phyloP scores from a whole-genome alignment of 352 stramenopile species.

The Elongisporangium undulatum region DNA sequence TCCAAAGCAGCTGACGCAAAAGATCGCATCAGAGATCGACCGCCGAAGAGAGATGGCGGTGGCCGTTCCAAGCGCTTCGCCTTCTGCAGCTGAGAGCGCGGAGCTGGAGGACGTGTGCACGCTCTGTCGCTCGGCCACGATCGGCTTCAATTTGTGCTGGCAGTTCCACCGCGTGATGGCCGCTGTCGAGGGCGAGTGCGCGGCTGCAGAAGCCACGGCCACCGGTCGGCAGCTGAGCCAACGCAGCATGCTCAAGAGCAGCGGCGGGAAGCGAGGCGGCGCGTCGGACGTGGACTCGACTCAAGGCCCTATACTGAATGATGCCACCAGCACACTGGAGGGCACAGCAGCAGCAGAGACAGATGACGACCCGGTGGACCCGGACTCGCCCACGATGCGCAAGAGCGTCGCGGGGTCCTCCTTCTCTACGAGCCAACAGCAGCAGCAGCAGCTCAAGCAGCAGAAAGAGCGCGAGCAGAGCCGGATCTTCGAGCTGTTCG shows the following conservation, averaged over 20 bases:
- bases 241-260: conserved; percentile 6
- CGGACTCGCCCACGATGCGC: neutral
- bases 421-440: neutral
- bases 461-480: conserved; percentile 5
- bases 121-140: conserved; percentile 52
- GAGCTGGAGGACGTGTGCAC: conserved; percentile 14
- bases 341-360: neutral
- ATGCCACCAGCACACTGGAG: neutral
- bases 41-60: neutral
- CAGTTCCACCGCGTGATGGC: conserved; percentile 54
- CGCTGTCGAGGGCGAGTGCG: conserved; percentile 29
- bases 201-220: neutral
- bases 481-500: conserved; percentile 46
- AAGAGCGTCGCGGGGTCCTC: neutral
- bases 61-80: neutral
- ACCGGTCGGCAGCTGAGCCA: conserved; percentile 6
- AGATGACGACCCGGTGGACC: neutral
- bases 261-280: neutral
- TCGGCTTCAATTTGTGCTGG: conserved; percentile 60
- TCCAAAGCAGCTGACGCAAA: neutral
- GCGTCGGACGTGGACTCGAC: neutral
- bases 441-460: neutral
- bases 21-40: neutral
- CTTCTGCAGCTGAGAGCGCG: neutral
- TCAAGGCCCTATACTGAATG: neutral